Conservation (phyloP, 257 asterid species). For the Schizonepeta tenuifolia region DNA sequence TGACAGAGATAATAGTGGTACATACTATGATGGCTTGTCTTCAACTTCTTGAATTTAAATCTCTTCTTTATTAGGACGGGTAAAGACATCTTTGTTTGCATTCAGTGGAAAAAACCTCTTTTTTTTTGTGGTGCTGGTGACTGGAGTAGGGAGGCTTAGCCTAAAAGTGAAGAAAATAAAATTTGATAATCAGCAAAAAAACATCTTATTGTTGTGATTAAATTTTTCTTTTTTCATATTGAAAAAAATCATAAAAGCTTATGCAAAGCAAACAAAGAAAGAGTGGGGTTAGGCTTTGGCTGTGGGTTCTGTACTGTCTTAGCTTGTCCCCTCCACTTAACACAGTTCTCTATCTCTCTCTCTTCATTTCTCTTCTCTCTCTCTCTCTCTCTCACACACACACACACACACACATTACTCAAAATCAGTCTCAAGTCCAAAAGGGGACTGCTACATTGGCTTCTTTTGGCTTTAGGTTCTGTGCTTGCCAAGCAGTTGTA, state of each 20-base stretch:
- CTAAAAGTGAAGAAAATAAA: slow-evolving; percentile 20
- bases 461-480: slow-evolving; percentile 74
- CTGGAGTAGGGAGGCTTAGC: slow-evolving; percentile 41
- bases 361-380: background rate
- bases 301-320: slow-evolving; percentile 96
- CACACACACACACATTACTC: slow-evolving; percentile 36
- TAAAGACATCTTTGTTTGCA: slow-evolving; percentile 38
- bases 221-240: background rate
- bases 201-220: slow-evolving; percentile 12
- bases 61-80: slow-evolving; percentile 20
- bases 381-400: slow-evolving; percentile 33
- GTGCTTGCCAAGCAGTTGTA: slow-evolving; percentile 78
- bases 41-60: slow-evolving; percentile 14
- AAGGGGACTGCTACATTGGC: slow-evolving; percentile 68
- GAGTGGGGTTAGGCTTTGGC: slow-evolving; percentile 52
- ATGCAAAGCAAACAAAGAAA: slow-evolving; percentile 52
- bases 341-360: slow-evolving; percentile 47
- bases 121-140: slow-evolving; percentile 45
- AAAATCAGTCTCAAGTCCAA: slow-evolving; percentile 53
- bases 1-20: slow-evolving; percentile 35
- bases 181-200: slow-evolving; percentile 19
- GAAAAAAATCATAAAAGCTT: slow-evolving; percentile 43
- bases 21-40: slow-evolving; percentile 43
- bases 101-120: slow-evolving; percentile 46
- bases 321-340: slow-evolving; percentile 96